Evolutionary conservation across 2,329 filamentous ascomycete species (phyloP).

Genomic region (Aspergillus transmontanensis): DNA sequence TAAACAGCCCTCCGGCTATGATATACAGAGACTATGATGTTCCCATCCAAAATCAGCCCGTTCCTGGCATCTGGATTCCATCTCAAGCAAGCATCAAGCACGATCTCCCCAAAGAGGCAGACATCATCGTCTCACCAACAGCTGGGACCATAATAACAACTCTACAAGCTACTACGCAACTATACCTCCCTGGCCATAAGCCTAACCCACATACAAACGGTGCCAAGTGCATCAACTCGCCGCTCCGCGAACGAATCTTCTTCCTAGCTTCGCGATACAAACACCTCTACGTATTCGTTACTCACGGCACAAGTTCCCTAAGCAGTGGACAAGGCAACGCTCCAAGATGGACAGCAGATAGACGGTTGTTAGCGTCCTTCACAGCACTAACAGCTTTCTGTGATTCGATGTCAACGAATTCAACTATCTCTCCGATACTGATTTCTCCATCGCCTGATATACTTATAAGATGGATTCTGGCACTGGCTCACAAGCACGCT

Average conservation of each 20-base stretch:
- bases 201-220: constrained; percentile 9
- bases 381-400: constrained; percentile 29
- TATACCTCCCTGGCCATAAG: constrained; percentile 64
- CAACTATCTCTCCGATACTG: constrained; percentile 19
- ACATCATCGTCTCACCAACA: constrained; percentile 70
- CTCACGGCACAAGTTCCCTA: constrained; percentile 27
- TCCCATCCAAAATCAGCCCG: neutral
- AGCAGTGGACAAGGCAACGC: constrained; percentile 23
- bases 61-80: neutral
- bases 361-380: constrained; percentile 18
- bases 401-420: constrained; percentile 17
- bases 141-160: constrained; percentile 72
- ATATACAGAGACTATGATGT: constrained; percentile 31
- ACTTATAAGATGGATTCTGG: constrained; percentile 59
- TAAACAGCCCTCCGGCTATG: constrained; percentile 14
- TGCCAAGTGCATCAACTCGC: constrained; percentile 34
- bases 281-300: constrained; percentile 67
- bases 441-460: constrained; percentile 32
- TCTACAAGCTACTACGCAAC: constrained; percentile 72
- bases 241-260: constrained; percentile 59
- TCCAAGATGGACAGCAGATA: constrained; percentile 11
- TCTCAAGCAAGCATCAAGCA: neutral
- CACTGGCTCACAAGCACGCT: constrained; percentile 53
- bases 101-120: constrained; percentile 47
- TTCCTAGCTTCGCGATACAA: constrained; percentile 64